Evolutionary conservation across 2,329 filamentous ascomycete species (phyloP), one percentile per base, ranked within the genome.

Genomic region (Paecilomyces sp.): DNA sequence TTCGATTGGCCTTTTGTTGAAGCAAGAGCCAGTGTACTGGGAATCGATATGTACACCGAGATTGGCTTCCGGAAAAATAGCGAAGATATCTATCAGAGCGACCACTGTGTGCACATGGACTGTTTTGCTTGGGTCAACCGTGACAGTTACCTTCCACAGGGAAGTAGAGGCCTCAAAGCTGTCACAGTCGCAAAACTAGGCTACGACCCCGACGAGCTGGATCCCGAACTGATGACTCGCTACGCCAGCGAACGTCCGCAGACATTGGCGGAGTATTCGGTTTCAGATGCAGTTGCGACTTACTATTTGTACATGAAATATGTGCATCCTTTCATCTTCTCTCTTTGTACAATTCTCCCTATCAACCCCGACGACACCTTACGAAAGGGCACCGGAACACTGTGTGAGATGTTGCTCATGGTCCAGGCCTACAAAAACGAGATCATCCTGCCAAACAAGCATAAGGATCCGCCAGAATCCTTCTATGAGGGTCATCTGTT

Each of bases 251-350:
- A 99, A 76, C 84, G 91, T 65, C 94, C 94, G 0, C 94, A 99
- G 72, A 96, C 91, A 0, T 81, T 99, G 57, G 93, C 94, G 8
- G 94, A 99, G 70, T 99, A 99, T 77, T 99, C 95, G 0, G 94
- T 99, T 53, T 99, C 95, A 69, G 95, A 99, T 81, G 95, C 95
- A 9, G 94, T 99, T 56, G 94, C 94, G 24, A 99, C 94, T 0
- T 99, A 99, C 74, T 99, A 99, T 71, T 80, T 99, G 63, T 99
- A 99, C 82, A 99, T 99, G 95, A 99, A 99, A 88, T 99, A 99
- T 74, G 91, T 99, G n/a, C 94, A 99, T 74, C 94, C 94, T 3
- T 99, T 99, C 80, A 94, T 99, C 73, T 99, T 99, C 82, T 97
- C 95, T 1, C 81, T 99, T 0, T 99, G 94, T 77, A 99, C 92